Evolutionary conservation across 768 basidiomycete species (phyloP), one percentile per base, ranked within the genome.

Genomic region (Tylopilus vinaceipallidus): DNA sequence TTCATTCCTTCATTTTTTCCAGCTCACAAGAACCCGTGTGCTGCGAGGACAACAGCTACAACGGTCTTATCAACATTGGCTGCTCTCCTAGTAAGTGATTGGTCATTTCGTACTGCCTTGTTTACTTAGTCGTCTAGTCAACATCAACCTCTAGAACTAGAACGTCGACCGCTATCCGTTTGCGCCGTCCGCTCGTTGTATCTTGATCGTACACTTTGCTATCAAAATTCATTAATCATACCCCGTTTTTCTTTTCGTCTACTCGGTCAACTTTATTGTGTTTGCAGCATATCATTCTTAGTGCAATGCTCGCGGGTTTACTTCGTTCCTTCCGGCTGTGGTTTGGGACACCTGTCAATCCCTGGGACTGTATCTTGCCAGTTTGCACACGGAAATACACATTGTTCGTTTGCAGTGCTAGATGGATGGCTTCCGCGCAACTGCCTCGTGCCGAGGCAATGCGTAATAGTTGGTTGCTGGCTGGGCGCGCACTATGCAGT

Each of bases 21-120:
- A 76, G 75, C 54, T 5, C 49, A 6, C 36, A 54, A 6, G 49
- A 74, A 36, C 56, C 71, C 1, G 76, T 75, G 1, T 79, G 78
- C 56, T 78, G 77, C 52, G 29, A 57, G 0, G 49, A 69, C 51
- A 67, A 72, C 49, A 33, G 46, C 1, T 71, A 62, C 57, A 48
- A 49, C 13, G 74, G 75, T 3, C 14, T 78, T 11, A 46, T 78
- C 49, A 63, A 60, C 40, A 49, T 75, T 45, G 73, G 62, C n/a
- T 78, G 77, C 56, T 54, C 58, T 12, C 69, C 71, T 12, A 64
- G 77, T 64, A 62, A 59, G 55, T 67, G 27, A 32, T 32, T 0
- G 1, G 0, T 24, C 2, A 14, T 40, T 11, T 1, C 19, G n/a
- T 17, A 2, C 0, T 1, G 12, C 33, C 9, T 58, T 42, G 24